A percentile compares a stretch with the other conserved stretches of the same genome.
Evolutionary conservation across 805 yeast genomes (phyloP).

Genomic region (Nakazawaea molendinolei): DNA sequence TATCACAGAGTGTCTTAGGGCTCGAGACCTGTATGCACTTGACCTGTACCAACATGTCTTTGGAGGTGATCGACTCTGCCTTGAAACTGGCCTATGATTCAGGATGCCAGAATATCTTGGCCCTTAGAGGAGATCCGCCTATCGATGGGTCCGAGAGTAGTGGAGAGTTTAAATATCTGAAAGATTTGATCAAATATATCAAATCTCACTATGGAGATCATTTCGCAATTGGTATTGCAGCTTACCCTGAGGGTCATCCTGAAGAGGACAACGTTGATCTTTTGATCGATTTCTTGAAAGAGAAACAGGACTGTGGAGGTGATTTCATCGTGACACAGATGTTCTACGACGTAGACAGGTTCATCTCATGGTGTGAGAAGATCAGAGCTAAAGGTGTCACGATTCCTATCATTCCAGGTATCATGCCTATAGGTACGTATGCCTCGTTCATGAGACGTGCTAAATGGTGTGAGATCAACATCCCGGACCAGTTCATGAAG

Average conservation of each 20-base stretch:
- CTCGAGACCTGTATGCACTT: conserved; percentile 97
- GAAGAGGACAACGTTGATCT: conserved; percentile 60
- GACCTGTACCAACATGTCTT: conserved; percentile 94
- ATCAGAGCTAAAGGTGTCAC: conserved; percentile 67
- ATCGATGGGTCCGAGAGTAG: conserved; percentile 63
- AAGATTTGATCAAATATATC: conserved; percentile 77
- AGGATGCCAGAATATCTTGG: conserved; percentile 93
- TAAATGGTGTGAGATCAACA: conserved; percentile 80
- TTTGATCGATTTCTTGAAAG: conserved; percentile 61
- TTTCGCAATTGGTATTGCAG: conserved; percentile 95
- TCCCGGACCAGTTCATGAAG: conserved; percentile 69
- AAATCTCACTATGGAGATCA: conserved; percentile 73
- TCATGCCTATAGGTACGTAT: conserved; percentile 97
- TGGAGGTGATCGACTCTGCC: conserved; percentile 75
- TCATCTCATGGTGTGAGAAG: conserved; percentile 72
- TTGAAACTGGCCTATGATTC: conserved; percentile 77
- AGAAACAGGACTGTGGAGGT: conserved; percentile 92
- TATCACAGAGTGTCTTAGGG: conserved; percentile 85
- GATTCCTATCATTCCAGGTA: conserved; percentile 92
- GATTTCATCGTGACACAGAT: conserved; percentile 91
- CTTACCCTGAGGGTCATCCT: conserved; percentile 96
- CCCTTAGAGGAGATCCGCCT: conserved; percentile 95
- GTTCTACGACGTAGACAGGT: conserved; percentile 94
- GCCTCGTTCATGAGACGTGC: conserved; percentile 91
- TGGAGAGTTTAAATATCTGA: conserved; percentile 85